Percentiles rank a stretch among this genome's conserved stretches.
Evolutionary conservation across 2,329 filamentous ascomycete species (phyloP).

Genomic region (Ambrosiella beaveri): DNA sequence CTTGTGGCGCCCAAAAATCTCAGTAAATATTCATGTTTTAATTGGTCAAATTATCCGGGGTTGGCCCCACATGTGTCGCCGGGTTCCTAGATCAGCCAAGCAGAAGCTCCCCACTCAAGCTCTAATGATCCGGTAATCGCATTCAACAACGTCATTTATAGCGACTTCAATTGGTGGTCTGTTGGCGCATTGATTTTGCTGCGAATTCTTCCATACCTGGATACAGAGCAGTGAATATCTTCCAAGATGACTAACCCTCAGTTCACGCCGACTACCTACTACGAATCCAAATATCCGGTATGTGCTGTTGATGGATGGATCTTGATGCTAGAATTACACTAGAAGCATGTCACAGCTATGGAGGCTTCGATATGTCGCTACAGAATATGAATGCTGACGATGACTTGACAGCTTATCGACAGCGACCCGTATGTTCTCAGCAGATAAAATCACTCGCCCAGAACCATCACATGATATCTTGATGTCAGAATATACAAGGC

Average conservation of each 20-base stretch:
- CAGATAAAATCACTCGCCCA: not conserved
- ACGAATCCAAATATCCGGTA: constrained; percentile 77
- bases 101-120: not conserved
- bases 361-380: constrained; percentile 10
- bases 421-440: constrained; percentile 69
- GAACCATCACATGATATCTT: not conserved
- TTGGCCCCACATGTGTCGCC: not conserved
- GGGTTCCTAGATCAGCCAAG: not conserved
- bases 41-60: not conserved
- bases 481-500: no score
- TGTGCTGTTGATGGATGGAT: constrained; percentile 21
- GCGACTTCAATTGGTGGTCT: not conserved
- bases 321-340: no score
- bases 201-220: not conserved
- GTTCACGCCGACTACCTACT: constrained; percentile 43
- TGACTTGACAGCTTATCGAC: constrained; percentile 68
- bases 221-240: not conserved
- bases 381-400: constrained; percentile 14
- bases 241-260: constrained; percentile 11
- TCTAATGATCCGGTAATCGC: not conserved
- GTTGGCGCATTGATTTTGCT: no score
- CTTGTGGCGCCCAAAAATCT: not conserved
- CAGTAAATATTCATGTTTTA: not conserved
- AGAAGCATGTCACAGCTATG: no score
- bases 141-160: not conserved